phyloP scores from a whole-genome alignment of 2,329 filamentous ascomycete genomes.

The Ophiostoma sp. region DNA sequence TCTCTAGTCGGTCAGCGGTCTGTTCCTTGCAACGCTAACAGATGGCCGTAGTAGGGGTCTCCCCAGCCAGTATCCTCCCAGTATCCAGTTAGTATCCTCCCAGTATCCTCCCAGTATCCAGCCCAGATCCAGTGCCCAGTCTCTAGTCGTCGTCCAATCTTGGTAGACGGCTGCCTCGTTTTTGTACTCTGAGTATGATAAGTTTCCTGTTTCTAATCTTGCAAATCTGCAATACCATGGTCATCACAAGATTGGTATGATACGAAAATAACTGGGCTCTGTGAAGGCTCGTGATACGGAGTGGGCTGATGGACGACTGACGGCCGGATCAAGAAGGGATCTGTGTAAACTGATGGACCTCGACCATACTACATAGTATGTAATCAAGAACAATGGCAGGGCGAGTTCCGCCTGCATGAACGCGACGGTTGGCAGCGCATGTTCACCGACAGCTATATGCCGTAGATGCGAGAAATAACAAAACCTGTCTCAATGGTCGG shows the following conservation, averaged over 20 bases:
- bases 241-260: not conserved
- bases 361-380: not conserved
- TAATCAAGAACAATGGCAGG: not conserved
- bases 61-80: not conserved
- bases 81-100: not conserved
- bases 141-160: not conserved
- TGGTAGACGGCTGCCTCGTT: not conserved
- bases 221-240: too few species aligned
- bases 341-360: not conserved
- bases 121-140: not conserved
- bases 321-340: not conserved
- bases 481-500: not conserved
- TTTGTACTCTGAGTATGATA: not conserved
- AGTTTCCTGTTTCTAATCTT: not conserved
- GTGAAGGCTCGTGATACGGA: too few species aligned
- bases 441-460: not conserved
- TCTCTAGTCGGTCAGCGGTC: not conserved
- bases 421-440: not conserved
- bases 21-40: not conserved
- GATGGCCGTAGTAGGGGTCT: constrained; percentile 6
- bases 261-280: too few species aligned
- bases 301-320: not conserved
- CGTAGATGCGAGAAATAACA: not conserved
- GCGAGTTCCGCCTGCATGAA: not conserved
- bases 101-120: not conserved